Conservation (phyloP, 2,329 filamentous ascomycete species). For the Epichloe sp. region DNA sequence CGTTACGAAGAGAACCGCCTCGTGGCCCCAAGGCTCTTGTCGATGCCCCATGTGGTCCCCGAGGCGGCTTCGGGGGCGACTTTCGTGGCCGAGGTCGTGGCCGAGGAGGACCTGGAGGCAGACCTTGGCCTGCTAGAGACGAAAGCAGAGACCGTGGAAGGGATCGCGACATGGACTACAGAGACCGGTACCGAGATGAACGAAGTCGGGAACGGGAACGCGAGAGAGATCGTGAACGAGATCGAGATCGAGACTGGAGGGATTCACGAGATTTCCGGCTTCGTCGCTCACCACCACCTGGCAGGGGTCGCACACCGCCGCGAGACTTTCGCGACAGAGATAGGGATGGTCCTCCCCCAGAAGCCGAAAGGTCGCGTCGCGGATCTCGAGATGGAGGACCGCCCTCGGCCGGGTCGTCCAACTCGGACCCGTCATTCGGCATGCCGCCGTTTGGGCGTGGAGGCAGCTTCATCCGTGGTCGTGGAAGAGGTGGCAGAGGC, state of each 20-base stretch:
- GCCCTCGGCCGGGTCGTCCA: conserved; percentile 56
- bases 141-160: conserved; percentile 45
- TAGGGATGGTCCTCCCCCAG: conserved; percentile 49
- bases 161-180: conserved; percentile 4
- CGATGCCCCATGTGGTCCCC: conserved; percentile 54
- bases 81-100: conserved; percentile 36
- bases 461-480: conserved; percentile 41
- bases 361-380: conserved; percentile 53
- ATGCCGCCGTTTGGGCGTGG: conserved; percentile 38
- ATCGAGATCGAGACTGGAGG: conserved; percentile 34
- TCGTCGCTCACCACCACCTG: conserved; percentile 46
- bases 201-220: conserved; percentile 42
- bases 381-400: conserved; percentile 59
- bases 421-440: conserved; percentile 52
- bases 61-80: conserved; percentile 54
- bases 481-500: conserved; percentile 32
- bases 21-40: conserved; percentile 69
- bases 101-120: conserved; percentile 37
- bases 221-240: conserved; percentile 35
- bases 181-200: conserved; percentile 5
- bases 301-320: conserved; percentile 50
- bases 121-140: conserved; percentile 42
- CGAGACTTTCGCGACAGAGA: conserved; percentile 51
- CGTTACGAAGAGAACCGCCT: conserved; percentile 55
- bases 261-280: conserved; percentile 25